phyloP scores from a whole-genome alignment of 1,139 yeast genomes.

The Pichia sp. region DNA sequence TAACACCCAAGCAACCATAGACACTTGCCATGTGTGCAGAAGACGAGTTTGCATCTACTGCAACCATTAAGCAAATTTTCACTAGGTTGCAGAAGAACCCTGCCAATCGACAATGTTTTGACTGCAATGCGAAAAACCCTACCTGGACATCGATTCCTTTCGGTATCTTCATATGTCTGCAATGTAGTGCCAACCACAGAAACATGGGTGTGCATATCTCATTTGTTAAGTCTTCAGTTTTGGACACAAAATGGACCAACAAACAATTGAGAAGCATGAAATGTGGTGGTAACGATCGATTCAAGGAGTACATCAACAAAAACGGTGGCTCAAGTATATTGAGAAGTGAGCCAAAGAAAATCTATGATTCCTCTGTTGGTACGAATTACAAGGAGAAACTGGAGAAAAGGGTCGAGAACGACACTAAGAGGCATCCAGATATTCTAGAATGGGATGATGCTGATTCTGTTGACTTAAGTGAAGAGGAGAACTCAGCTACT shows the following conservation, averaged over 20 bases:
- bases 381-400: slow-evolving; percentile 73
- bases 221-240: slow-evolving; percentile 85
- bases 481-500: slow-evolving; percentile 37
- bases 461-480: slow-evolving; percentile 35
- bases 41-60: slow-evolving; percentile 51
- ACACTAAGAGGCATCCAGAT: slow-evolving; percentile 66
- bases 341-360: slow-evolving; percentile 60
- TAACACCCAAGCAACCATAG: not conserved
- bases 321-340: slow-evolving; percentile 79
- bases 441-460: slow-evolving; percentile 50
- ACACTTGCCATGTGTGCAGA: slow-evolving; percentile 17
- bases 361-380: slow-evolving; percentile 80
- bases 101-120: slow-evolving; percentile 84
- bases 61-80: slow-evolving; percentile 59
- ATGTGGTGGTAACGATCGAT: slow-evolving; percentile 85
- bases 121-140: slow-evolving; percentile 90
- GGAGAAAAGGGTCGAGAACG: slow-evolving; percentile 61
- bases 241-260: slow-evolving; percentile 86
- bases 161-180: slow-evolving; percentile 89
- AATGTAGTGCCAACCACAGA: slow-evolving; percentile 95
- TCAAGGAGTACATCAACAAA: slow-evolving; percentile 75
- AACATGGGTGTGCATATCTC: slow-evolving; percentile 95
- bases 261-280: slow-evolving; percentile 86
- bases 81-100: slow-evolving; percentile 56
- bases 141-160: slow-evolving; percentile 98